Percentiles rank a stretch among this genome's conserved stretches.
phyloP scores from a whole-genome alignment of 768 basidiomycete species.

The Amanita subjunquillea region DNA sequence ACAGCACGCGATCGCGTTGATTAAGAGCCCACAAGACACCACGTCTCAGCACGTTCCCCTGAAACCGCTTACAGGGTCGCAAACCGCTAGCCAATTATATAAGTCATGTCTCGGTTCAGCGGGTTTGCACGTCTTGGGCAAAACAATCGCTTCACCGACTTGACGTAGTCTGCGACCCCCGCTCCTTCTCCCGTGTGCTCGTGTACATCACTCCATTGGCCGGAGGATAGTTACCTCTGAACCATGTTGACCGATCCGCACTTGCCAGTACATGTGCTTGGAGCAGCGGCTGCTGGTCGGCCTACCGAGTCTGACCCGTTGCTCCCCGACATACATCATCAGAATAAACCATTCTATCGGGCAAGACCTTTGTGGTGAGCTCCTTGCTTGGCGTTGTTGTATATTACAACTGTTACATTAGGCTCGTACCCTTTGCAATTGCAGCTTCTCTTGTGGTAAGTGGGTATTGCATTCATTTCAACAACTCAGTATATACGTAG shows the following conservation, averaged over 20 bases:
- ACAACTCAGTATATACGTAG: constrained; percentile 5
- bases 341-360: constrained; percentile 41
- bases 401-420: constrained; percentile 17
- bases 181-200: background rate
- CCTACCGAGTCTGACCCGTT: constrained; percentile 14
- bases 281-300: constrained; percentile 1
- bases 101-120: constrained; percentile 4
- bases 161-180: constrained; percentile 4
- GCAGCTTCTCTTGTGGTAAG: constrained; percentile 55
- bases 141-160: constrained; percentile 1
- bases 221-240: background rate
- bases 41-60: background rate
- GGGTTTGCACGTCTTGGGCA: background rate
- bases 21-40: background rate
- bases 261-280: background rate
- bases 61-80: background rate
- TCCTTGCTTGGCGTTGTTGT: background rate
- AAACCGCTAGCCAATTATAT: background rate
- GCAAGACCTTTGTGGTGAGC: constrained; percentile 38
- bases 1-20: background rate
- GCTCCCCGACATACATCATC: constrained; percentile 4
- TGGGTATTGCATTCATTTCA: constrained; percentile 7
- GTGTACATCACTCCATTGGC: background rate
- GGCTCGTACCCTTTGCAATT: constrained; percentile 74
- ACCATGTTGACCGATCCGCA: background rate